Base-by-base conservation (phyloP, 2,329 filamentous ascomycete genomes). In the Microdochium bolleyi region DNA sequence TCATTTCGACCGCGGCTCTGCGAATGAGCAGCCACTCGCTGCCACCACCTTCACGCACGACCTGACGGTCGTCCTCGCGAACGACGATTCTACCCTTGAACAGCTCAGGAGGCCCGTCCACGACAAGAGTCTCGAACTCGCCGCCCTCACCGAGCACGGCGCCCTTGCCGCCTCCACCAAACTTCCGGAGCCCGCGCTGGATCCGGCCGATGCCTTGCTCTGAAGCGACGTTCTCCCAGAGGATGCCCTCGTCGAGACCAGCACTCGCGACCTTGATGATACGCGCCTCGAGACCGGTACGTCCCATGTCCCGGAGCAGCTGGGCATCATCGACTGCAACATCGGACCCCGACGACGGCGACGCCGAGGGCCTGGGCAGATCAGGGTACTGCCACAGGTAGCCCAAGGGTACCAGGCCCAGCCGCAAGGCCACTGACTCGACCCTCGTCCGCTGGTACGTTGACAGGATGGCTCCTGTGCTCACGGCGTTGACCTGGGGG, bases 401-500 rank as follows among this genome's bases (percentile, higher is more conserved):
- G 7, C 91, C 87, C 25, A 99, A 75, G 14, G 94, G 89, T 1
- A 80, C 79, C 13, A 99, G 79, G 2, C 87, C 88, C n/a, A 97
- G 76, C 16, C 94, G 80, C n/a, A 85, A 65, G 11, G 92, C 92
- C 11, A 97, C 85, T 54, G 89, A 92, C 72, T 99, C 94, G 50
- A 99, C 87, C n/a, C 94, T 80, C 1, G 92, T 97, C 53, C 94
- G 86, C 71, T 99, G 94, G 70, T 99, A 99, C 2, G 91, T 95
- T 10, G 90, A 95, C 37, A 97, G 73, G 56, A 99, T 96, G 21
- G 94, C 94, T 52, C 94, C 94, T 0, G 92, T 90, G 60, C 86
- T 92, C 50, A 99, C 74, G 30, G 92, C 94, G 65, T 95, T 92
- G 51, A 88, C 87, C 53, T 87, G 80, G 0, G 92, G 92, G 65